Conservation (phyloP, 1,139 yeast species). For the Suhomyces wounanorum region DNA sequence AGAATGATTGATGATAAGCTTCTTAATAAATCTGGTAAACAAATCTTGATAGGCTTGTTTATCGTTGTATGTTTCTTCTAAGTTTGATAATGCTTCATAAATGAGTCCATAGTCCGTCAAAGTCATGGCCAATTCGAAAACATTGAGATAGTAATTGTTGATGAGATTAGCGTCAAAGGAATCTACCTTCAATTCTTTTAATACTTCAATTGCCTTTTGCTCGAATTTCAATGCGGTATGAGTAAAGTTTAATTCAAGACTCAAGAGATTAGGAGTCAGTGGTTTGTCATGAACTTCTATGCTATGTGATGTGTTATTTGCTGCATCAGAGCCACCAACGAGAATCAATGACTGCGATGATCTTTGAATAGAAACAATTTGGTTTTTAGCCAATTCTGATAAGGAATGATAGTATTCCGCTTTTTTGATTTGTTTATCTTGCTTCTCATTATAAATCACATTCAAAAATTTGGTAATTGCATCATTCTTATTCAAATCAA, state of each 20-base stretch:
- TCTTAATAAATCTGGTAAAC: slow-evolving; percentile 26
- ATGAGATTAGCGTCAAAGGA: background rate
- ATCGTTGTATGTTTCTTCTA: slow-evolving; percentile 15
- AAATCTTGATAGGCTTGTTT: slow-evolving; percentile 17
- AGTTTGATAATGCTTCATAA: slow-evolving; percentile 28
- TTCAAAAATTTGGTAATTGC: slow-evolving; percentile 24
- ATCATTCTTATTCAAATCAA: slow-evolving; percentile 19
- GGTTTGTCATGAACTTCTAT: background rate
- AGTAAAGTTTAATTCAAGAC: slow-evolving; percentile 23
- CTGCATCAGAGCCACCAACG: background rate
- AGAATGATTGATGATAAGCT: slow-evolving; percentile 26
- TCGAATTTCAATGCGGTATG: slow-evolving; percentile 35
- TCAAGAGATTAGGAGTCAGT: background rate
- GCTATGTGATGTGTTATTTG: background rate
- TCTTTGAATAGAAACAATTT: slow-evolving; percentile 14
- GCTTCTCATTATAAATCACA: slow-evolving; percentile 20
- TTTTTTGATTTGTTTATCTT: slow-evolving; percentile 18
- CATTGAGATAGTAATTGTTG: slow-evolving; percentile 26
- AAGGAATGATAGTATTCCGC: slow-evolving; percentile 41
- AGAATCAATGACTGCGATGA: slow-evolving; percentile 7
- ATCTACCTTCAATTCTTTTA: slow-evolving; percentile 12
- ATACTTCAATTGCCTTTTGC: slow-evolving; percentile 31
- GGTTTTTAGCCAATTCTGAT: slow-evolving; percentile 31
- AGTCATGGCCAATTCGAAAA: slow-evolving; percentile 34
- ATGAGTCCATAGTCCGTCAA: slow-evolving; percentile 29